These are phyloP conservation scores for Pisolithus microcarpus DNA, from an alignment of 768 basidiomycete species.

Conservation along the genomic window DNA sequence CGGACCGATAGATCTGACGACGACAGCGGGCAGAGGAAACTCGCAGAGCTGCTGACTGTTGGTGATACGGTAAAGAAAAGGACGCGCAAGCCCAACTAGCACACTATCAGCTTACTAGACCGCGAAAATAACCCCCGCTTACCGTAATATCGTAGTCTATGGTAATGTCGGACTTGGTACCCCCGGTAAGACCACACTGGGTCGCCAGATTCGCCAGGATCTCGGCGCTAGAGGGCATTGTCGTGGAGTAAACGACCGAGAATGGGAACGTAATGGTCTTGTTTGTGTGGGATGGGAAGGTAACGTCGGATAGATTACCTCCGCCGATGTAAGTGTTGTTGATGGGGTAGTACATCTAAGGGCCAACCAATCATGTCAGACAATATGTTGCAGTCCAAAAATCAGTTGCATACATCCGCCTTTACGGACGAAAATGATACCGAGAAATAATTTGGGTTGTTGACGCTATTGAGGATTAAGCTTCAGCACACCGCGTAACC, in stretches of 20 bases:
- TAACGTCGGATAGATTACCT: constrained; percentile 42
- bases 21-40: constrained; percentile 58
- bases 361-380: constrained; percentile 1
- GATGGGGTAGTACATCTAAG: constrained; percentile 69
- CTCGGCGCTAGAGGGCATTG: constrained; percentile 41
- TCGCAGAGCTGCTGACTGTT: constrained; percentile 52
- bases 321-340: constrained; percentile 61
- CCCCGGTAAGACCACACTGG: constrained; percentile 53
- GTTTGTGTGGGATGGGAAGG: constrained; percentile 43
- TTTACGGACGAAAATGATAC: constrained; percentile 59
- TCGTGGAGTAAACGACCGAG: constrained; percentile 50
- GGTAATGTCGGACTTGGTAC: constrained; percentile 40
- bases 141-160: constrained; percentile 66
- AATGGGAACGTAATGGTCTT: constrained; percentile 77
- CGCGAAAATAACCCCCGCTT: constrained; percentile 1
- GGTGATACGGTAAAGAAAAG: constrained; percentile 63
- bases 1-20: constrained; percentile 22
- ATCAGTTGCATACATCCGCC: constrained; percentile 40
- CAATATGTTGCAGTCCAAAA: constrained; percentile 1
- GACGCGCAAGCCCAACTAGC: constrained; percentile 57
- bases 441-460: constrained; percentile 76
- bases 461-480: constrained; percentile 42
- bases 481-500: background rate
- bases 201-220: constrained; percentile 56
- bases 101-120: constrained; percentile 5